Base-by-base conservation (phyloP, 306 rosid species). In the Oemleria cerasiformis region DNA sequence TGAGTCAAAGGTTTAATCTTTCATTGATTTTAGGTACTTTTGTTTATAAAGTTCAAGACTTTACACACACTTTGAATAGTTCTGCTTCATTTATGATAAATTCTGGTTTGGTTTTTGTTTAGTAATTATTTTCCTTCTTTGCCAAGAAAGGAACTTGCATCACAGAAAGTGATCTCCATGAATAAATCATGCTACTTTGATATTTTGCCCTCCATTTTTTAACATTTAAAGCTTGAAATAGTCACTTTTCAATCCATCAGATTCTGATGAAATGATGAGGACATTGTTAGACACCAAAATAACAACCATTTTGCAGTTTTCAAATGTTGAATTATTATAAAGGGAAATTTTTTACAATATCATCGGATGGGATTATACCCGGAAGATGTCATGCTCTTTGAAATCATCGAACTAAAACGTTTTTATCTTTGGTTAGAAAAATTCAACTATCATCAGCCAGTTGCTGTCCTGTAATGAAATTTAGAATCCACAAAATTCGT, bases 11-110 rank as follows among this genome's bases (percentile, higher is more conserved):
- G 47, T 7, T 74, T 14, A 8, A 43, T 43, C 44, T 70, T 70
- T 12, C 74, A 57, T 43, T 57, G 45, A 42, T 41, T 57, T 70
- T 70, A 70, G 65, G 23, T 20, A 9, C 39, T n/a, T 23, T 30
- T 55, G 42, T 70, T 50, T 68, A 42, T n/a, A 30, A 30, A 1
- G 36, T 30, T 30, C 36, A 30, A 30, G 3, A 30, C 36, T 30
- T 30, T 30, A 30, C 36, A 30, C 30, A 25, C 36, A 30, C 36
- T 30, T 30, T 30, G 36, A 30, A 30, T 4, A 30, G 3, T 30
- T 30, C 36, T 30, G 36, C 0, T 30, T 30, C 3, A 4, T 30
- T 30, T 30, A 50, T 47, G 53, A 48, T 15, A 12, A 12, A 12
- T 48, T 30, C 36, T 30, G 13, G 13, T 48, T 15, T 48, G 5